Evolutionary conservation across 768 basidiomycete species (phyloP), one percentile per base, ranked within the genome.

Genomic region (Calocybe indica): DNA sequence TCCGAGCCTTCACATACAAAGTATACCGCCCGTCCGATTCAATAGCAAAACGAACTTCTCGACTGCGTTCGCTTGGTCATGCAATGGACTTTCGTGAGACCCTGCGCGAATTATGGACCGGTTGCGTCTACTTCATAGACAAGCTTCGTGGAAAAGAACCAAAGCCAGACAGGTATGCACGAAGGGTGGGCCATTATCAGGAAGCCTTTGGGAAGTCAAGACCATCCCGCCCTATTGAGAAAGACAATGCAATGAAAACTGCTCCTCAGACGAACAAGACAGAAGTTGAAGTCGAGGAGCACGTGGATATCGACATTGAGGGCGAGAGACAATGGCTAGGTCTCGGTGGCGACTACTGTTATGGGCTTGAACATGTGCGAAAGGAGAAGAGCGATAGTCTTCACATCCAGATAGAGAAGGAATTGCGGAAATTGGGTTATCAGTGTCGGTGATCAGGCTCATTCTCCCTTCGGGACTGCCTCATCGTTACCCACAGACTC

Each of bases 1-100:
- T 91, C 60, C 70, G 72, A 40, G 85, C 85, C 5, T 91, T 88
- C 64, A 75, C 78, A 10, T 88, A 88, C 63, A 77, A 75, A 54
- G 74, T 76, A 1, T 88, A 88, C 61, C 63, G 64, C 48, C 48
- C 53, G 36, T 55, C 62, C 5, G 54, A 60, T 15, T 64, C 66
- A 6, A 62, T 64, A 28, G 58, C 69, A 5, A 50, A 60, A 33
- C 64, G 63, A 15, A 85, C 82, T 5, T 67, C 78, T n/a, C 76
- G 78, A 28, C 63, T 77, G 55, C 73, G 70, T 13, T 75, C 85
- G 3, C 70, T 88, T 13, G 66, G 68, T 0, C 80, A 88, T 57
- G 83, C 78, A 5, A 69, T 89, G 61, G 79, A 86, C 59, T 83
- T 83, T 57, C 71, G 79, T 8, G 87, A 89, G 58, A 83, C 84